Evolutionary conservation across 352 stramenopile species (phyloP), one percentile per base, ranked within the genome.

Genomic region (Pythium graminicola): DNA sequence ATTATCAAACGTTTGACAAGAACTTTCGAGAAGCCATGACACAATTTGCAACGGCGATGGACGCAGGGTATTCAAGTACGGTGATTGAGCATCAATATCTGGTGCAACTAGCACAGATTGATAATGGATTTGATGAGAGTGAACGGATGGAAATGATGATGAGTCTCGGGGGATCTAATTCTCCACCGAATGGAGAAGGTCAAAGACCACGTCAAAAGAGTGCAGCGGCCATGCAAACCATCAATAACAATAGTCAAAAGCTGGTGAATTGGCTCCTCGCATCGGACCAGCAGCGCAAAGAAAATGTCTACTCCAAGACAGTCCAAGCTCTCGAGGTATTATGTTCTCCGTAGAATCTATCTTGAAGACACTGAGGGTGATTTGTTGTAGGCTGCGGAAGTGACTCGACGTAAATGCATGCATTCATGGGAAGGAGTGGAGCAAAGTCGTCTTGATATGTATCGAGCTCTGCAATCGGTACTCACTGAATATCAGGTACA

Each of bases 401-500:
- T 71, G 19, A 61, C 76, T 0, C 69, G 82, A 20, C 67, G 68
- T 16, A 86, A 85, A 42, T 93, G 82, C 29, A 70, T 72, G 6
- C 46, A 70, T 32, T 75, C 74, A 0, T 93, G 80, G 77, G 62
- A 73, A 52, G 49, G 42, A 3, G 69, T 90, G 11, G 80, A 93
- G 51, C 64, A 72, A 7, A 76, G 77, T 27, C 69, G 80, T 20
- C 51, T 91, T 14, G 77, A 73, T 26, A 81, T 88, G 71, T 91
- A 78, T 24, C 76, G 79, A 1, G 54, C 68, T 32, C 56, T 88
- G 9, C 82, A 93, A 60, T 74, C 57, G 0, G 68, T 93, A 1
- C 62, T 93, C 16, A 86, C 74, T 33, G 82, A 90, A 14, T 93
- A 90, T 35, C 82, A 93, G 69, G 82, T 89, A 46, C 24, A 49